Conservation (phyloP, 352 stramenopile genomes). For the Pythium phragmiticola region DNA sequence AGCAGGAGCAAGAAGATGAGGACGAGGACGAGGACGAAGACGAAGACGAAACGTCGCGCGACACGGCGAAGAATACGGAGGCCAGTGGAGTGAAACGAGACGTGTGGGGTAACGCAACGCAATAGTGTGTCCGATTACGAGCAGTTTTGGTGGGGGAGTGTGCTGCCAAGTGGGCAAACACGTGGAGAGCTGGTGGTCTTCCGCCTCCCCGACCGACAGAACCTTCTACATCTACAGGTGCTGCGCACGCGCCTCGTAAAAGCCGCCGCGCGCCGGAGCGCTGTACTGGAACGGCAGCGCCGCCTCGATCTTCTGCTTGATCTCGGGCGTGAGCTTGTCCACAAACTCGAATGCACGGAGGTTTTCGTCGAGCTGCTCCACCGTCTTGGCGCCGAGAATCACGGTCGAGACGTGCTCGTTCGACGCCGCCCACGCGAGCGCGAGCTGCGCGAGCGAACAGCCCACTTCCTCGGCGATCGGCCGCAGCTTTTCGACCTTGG, state of each 20-base stretch:
- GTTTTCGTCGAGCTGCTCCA: constrained; percentile 52
- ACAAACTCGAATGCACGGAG: constrained; percentile 41
- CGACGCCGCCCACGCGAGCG: constrained; percentile 42
- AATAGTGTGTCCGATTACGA: too few relatives aligned
- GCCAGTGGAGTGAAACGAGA: too few relatives aligned
- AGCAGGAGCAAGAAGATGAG: too few relatives aligned
- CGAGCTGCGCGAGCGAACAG: constrained; percentile 42
- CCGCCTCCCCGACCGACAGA: neutral
- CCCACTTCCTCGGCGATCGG: constrained; percentile 35
- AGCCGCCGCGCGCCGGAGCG: constrained; percentile 12
- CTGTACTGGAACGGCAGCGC: constrained; percentile 36
- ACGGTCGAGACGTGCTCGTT: constrained; percentile 47
- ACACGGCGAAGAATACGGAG: too few relatives aligned
- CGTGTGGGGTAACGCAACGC: too few relatives aligned
- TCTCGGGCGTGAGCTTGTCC: constrained; percentile 41
- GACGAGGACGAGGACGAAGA: too few relatives aligned
- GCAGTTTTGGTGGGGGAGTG: too few relatives aligned
- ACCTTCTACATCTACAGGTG: constrained; percentile 9
- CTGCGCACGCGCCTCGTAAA: constrained; percentile 8
- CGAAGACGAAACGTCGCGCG: too few relatives aligned
- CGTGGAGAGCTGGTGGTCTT: neutral
- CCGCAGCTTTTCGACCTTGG: constrained; percentile 29
- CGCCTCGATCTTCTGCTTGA: constrained; percentile 44
- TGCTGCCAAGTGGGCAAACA: neutral
- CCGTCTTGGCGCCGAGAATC: constrained; percentile 41